A percentile compares a stretch with the other conserved stretches of the same genome.
These are phyloP conservation scores for Huntiella omanensis DNA, from an alignment of 2,329 filamentous ascomycete genomes.

Conservation along the genomic window DNA sequence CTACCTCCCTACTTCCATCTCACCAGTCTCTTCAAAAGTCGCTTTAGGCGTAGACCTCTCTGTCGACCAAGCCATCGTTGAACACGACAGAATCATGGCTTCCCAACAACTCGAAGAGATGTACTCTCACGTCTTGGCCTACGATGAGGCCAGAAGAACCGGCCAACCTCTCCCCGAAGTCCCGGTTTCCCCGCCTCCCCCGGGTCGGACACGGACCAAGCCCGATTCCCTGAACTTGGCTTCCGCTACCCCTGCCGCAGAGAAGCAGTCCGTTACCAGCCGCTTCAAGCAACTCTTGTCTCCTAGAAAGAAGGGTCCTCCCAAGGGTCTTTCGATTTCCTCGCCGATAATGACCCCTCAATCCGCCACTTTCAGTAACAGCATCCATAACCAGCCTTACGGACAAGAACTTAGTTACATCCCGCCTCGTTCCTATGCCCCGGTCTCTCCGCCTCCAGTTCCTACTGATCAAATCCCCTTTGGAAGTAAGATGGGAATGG, in stretches of 20 bases:
- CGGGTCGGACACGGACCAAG: slow-evolving; percentile 29
- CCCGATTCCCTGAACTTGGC: slow-evolving; percentile 31
- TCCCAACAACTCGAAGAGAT: slow-evolving; percentile 75
- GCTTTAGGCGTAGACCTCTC: slow-evolving; percentile 44
- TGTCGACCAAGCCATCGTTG: slow-evolving; percentile 61
- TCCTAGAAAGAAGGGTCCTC: slow-evolving; percentile 28
- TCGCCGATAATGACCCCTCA: slow-evolving; percentile 47
- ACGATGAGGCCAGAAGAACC: slow-evolving; percentile 50
- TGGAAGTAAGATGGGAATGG: background rate
- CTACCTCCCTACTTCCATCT: slow-evolving; percentile 18
- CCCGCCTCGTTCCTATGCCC: slow-evolving; percentile 37
- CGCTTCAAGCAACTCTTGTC: slow-evolving; percentile 43
- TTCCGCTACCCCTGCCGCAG: slow-evolving; percentile 19
- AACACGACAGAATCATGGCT: slow-evolving; percentile 53
- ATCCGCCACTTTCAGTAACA: slow-evolving; percentile 30
- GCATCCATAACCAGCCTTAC: slow-evolving; percentile 22
- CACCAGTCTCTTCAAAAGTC: slow-evolving; percentile 22
- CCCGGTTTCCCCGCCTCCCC: background rate
- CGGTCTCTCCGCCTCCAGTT: slow-evolving; percentile 32
- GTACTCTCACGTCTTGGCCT: slow-evolving; percentile 82
- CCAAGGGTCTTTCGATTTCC: slow-evolving; percentile 37
- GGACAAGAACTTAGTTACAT: slow-evolving; percentile 38
- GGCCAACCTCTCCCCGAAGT: slow-evolving; percentile 21
- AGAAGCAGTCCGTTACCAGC: slow-evolving; percentile 35
- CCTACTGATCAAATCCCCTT: slow-evolving; percentile 19